Base-by-base conservation (phyloP, 495 filamentous ascomycete species). In the Talaromyces liani region DNA sequence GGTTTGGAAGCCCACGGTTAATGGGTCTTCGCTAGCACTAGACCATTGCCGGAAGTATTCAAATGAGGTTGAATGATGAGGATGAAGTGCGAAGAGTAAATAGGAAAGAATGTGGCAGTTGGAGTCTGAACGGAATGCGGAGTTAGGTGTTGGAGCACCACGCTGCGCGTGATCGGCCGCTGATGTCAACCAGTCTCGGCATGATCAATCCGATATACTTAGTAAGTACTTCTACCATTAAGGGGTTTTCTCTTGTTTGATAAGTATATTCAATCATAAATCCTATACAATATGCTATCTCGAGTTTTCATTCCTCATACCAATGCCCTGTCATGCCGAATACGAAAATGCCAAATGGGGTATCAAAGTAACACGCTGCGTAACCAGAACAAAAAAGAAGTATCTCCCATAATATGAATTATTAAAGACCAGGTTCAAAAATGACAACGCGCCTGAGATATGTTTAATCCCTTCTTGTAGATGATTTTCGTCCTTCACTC, bases 401-500 rank as follows among this genome's bases (percentile, higher is more conserved):
- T 49, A 49, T 6, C 22, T 20, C 8, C 45, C 39, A 6, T 41
- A 2, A 47, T 49, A 12, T 41, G 36, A 60, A 6, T 24, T 20
- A 20, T 24, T 18, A 27, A 16, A 25, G 58, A n/a, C 5, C 5
- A 31, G 1, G 18, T 16, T 9, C 36, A 41, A 16, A 4, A 16
- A 60, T 39, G 22, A 45, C 12, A 39, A 24, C 36, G 12, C 6
- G 24, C 29, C 20, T 25, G 24, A 20, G 25, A 22, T 22, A 2
- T 62, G 10, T 6, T 71, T 62, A 75, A 22, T 68, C 63, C 34
- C 74, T 73, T 71, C 76, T 74, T 66, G 69, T 75, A 8, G 71
- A 67, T 27, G 77, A 80, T 60, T 66, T 71, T 45, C 75, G 69
- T 27, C 74, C 75, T 51, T 77, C 75, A 2, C 70, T 77, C 8